Conservation (phyloP, 2,329 filamentous ascomycete species). For the Calonectria multiphialidica region DNA sequence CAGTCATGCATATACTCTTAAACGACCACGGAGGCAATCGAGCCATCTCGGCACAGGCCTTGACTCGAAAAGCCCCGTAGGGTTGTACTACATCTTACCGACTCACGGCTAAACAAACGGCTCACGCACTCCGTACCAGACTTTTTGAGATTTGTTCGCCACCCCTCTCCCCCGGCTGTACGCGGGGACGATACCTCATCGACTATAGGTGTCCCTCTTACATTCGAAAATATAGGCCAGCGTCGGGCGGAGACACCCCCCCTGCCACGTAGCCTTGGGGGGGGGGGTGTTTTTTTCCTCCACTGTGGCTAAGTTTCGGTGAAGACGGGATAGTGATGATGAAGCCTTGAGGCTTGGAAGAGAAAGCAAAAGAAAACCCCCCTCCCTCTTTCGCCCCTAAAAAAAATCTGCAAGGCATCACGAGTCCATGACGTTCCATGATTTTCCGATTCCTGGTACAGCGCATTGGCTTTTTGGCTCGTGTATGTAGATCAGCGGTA, state of each 20-base stretch:
- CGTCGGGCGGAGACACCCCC: neutral
- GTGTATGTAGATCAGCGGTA: neutral
- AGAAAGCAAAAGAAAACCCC: neutral
- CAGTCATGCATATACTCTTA: neutral
- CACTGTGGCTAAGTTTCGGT: conserved; percentile 5
- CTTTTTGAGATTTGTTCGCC: neutral
- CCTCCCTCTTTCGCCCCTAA: no score
- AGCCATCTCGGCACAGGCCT: neutral
- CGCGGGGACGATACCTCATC: conserved; percentile 19
- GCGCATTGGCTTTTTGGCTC: neutral
- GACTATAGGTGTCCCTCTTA: conserved; percentile 17
- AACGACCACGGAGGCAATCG: neutral
- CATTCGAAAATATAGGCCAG: conserved; percentile 22
- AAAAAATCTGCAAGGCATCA: neutral
- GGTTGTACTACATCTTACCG: neutral
- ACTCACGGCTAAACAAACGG: conserved; percentile 7
- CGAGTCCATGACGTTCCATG: neutral
- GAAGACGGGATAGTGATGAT: neutral
- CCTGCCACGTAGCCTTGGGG: conserved; percentile 24
- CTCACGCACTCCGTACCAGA: neutral
- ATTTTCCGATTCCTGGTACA: neutral
- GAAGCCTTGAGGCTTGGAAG: neutral
- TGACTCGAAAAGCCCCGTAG: neutral
- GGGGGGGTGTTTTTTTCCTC: neutral
- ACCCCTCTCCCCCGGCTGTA: conserved; percentile 7